Base-by-base conservation (phyloP, 345 rosid species). In the Euphorbia pulcherrima region DNA sequence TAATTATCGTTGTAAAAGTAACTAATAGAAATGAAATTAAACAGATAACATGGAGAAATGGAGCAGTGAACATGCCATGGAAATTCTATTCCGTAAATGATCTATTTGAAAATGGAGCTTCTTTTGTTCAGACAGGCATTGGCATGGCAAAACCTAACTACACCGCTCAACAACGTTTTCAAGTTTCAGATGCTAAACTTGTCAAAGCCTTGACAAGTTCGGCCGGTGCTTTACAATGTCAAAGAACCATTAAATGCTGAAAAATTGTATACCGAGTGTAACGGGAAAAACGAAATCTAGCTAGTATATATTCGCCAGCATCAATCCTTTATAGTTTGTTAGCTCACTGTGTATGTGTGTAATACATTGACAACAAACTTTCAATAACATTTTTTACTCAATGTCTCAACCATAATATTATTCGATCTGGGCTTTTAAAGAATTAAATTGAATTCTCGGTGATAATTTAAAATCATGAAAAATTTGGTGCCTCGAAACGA, bases 21-120 rank as follows among this genome's bases (percentile, higher is more conserved):
- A n/a, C 28, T 44, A n/a, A 8, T 12, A 3, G 18, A 33, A 17
- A 30, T 17, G 10, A 9, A 48, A 48, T 14, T 9, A 17, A 8
- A 17, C 41, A 27, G 6, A 10, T 47, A 26, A 16, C 18, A 12
- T 23, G 0, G 11, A 20, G 37, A 27, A 26, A 56, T 20, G 28
- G 4, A 6, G 4, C 68, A 86, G 86, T 77, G 81, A 30, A 87
- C 91, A 41, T 88, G 84, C 66, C 82, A 0, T 90, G 90, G 89
- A 88, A 81, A 39, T 84, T 88, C 74, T 83, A 82, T 65, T 88
- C 91, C 0, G 87, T 82, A 12, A 69, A 83, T 21, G 88, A 85
- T 80, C 63, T 71, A 48, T 82, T 89, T 9, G 79, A 76, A 58
- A 92, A 83, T 17, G 90, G 92, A 72, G 92, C 91, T 65, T 81